A percentile compares a stretch with the other conserved stretches of the same genome.
These are phyloP conservation scores for Lasiodiplodia gonubiensis DNA, from an alignment of 2,329 filamentous ascomycete genomes.

Conservation along the genomic window DNA sequence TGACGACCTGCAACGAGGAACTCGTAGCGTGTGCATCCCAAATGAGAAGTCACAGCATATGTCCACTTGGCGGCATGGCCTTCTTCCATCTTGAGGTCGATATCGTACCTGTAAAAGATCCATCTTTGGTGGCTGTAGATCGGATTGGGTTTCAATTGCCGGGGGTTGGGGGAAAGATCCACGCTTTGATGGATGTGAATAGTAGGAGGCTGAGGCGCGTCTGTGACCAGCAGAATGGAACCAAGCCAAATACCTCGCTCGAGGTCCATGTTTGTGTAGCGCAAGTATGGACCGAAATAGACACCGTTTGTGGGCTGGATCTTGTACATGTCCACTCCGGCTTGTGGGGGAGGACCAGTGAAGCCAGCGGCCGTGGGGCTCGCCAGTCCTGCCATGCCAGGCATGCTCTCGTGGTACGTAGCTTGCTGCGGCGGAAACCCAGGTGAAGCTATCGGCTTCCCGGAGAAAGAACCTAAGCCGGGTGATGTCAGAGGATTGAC, in stretches of 20 bases:
- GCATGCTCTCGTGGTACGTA: conserved; percentile 83
- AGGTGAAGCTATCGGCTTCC: conserved; percentile 76
- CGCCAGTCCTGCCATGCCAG: conserved; percentile 76
- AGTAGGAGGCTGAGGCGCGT: conserved; percentile 88
- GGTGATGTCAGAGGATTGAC: conserved; percentile 54
- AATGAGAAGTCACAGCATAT: conserved; percentile 94
- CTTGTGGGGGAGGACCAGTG: conserved; percentile 82
- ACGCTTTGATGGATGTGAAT: conserved; percentile 92
- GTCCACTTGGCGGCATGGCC: conserved; percentile 83
- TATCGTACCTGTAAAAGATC: conserved; percentile 94
- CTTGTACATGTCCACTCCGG: conserved; percentile 93
- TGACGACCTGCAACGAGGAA: conserved; percentile 90
- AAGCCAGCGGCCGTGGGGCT: conserved; percentile 83
- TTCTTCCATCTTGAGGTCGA: conserved; percentile 90
- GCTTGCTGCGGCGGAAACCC: conserved; percentile 83
- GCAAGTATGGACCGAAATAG: conserved; percentile 94
- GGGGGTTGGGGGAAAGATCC: conserved; percentile 90
- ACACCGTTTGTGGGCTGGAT: conserved; percentile 93
- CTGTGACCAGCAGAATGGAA: conserved; percentile 91
- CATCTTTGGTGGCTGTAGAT: conserved; percentile 92
- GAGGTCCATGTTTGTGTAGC: conserved; percentile 97
- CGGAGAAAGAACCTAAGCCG: conserved; percentile 57
- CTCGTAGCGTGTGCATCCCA: conserved; percentile 97
- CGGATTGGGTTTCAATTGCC: conserved; percentile 79
- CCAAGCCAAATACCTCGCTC: conserved; percentile 90